Evolutionary conservation across 768 basidiomycete species (phyloP), one percentile per base, ranked within the genome.

Genomic region (Xerocomellus dryophilus): DNA sequence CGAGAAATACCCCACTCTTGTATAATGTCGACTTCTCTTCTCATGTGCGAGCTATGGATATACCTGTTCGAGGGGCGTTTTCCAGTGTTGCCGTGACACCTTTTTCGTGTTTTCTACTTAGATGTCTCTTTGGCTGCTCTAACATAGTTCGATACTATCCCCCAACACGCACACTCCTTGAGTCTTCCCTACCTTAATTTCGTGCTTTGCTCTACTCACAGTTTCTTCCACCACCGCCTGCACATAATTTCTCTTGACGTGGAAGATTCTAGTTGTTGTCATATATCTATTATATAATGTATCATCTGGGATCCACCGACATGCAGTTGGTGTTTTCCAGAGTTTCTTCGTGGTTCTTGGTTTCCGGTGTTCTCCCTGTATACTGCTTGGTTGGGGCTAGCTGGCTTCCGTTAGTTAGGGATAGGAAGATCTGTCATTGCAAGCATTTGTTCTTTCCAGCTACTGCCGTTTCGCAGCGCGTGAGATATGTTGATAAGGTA

Each of bases 1-100:
- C 23, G 53, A 56, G 17, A 67, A 62, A 43, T 60, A 55, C 43
- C 40, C 23, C 0, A 11, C 48, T 5, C 23, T 61, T 3, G 53
- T 47, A 43, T 68, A 50, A 63, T 38, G 9, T 54, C 31, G 3
- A 29, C 7, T 14, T 18, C 20, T 21, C 5, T 12, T 25, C 29
- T 10, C 29, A 10, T 14, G 32, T 40, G 43, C 20, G 35, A 43
- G 49, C 25, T 17, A 38, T 18, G 43, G 41, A 54, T 60, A 59
- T 54, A 65, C 47, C 50, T 48, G 34, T 52, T 51, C 10, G 39
- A 41, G 39, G 12, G 36, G 11, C 7, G 4, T 53, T 47, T 25
- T 43, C 7, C 17, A 2, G 4, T 53, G 42, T 32, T 43, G 38
- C 4, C 6, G 44, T 45, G 43, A 53, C 9, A n/a, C 27, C n/a